Evolutionary conservation across 1,139 yeast genomes (phyloP), one percentile per base, ranked within the genome.

Genomic region (Martiniozyma asiatica): DNA sequence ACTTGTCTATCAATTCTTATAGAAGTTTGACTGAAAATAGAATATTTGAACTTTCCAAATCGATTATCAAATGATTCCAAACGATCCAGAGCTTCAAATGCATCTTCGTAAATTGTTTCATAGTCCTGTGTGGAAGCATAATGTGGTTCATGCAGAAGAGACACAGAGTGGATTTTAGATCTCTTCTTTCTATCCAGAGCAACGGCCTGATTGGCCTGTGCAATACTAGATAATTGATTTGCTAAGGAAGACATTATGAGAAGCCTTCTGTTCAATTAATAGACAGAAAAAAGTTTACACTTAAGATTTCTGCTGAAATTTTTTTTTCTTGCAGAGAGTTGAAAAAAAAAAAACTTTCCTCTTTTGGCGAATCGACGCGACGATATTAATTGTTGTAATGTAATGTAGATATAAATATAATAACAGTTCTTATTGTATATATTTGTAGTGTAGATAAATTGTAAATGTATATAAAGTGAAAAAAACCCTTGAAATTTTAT

Each of bases 91-190:
- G 94, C 95, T 38, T 79, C 92, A 7, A 68, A 46, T 3, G 92
- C 80, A 34, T 73, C 68, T 33, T 75, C 70, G 50, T 68, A 81
- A 38, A 89, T 73, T 32, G 77, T 65, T 47, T 85, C 96, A 49
- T 72, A 85, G 53, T 92, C 98, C 59, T 92, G 98, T 22, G 87
- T 69, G 8, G 94, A 81, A 16, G 99, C 98, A 35, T 73, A 74
- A 48, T 78, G 74, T 8, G 95, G 68, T 31, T 84, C 94, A 53
- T 79, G 87, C 25, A 89, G 69, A 44, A 89, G 68, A 29, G 98
- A 89, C 26, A 82, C 75, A 16, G 94, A 74, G 50, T 89, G 98
- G 40, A 85, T 59, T 56, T 79, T 81, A 39, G 87, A 81, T 52
- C 96, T 67, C 44, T 73, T 66, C 56, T 84, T 84, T 54, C 96